phyloP scores from a whole-genome alignment of 768 basidiomycete genomes.

The Lentinula aciculospora region DNA sequence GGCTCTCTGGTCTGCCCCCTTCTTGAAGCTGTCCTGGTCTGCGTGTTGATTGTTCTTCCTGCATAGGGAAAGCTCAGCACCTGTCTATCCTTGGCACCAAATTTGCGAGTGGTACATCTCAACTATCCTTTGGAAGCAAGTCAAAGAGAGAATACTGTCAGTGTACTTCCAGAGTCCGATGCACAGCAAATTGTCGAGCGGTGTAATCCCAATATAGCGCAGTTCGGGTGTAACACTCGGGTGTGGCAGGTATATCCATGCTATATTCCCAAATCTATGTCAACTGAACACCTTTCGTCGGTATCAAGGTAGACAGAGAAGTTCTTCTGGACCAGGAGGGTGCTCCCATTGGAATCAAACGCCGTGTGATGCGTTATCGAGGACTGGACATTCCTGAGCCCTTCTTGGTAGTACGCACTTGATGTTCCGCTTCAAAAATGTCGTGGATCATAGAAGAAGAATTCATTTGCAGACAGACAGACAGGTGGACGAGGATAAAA shows the following conservation, averaged over 20 bases:
- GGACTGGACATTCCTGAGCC: constrained; percentile 6
- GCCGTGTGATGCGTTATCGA: constrained; percentile 1
- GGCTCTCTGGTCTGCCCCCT: constrained; percentile 33
- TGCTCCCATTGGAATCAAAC: not conserved
- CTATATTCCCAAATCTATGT: not conserved
- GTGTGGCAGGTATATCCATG: constrained; percentile 8
- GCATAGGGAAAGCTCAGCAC: not conserved
- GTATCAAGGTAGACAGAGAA: not conserved
- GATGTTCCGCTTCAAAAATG: not conserved
- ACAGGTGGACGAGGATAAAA: not conserved
- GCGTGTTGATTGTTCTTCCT: not conserved
- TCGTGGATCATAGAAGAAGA: too few species aligned
- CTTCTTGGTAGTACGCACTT: constrained; percentile 5
- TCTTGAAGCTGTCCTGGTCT: not conserved
- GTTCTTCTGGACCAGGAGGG: not conserved
- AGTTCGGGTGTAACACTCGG: constrained; percentile 7
- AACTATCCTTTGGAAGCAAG: constrained; percentile 2
- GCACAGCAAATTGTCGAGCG: constrained; percentile 1
- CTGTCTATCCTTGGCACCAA: not conserved
- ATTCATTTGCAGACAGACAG: not conserved
- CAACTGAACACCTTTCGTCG: not conserved
- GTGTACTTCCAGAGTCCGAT: not conserved
- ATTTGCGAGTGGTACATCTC: not conserved
- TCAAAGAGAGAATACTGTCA: not conserved
- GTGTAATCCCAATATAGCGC: not conserved